Percentiles rank a stretch among this genome's conserved stretches.
Evolutionary conservation across 805 yeast genomes (phyloP).

Genomic region (Geotrichum ghanense): DNA sequence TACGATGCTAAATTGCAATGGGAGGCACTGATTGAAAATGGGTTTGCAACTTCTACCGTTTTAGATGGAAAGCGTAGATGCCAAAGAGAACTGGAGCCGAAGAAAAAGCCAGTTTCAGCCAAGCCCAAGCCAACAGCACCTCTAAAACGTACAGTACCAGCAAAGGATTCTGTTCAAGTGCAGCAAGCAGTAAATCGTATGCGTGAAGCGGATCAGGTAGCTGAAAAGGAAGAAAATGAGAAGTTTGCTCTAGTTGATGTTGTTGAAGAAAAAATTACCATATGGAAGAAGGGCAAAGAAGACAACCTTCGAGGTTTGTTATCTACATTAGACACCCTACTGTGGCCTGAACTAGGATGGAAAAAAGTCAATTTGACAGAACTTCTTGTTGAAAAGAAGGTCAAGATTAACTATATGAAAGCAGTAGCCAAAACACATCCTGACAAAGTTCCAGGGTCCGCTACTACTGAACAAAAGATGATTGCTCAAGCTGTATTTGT

Average conservation of each 20-base stretch:
- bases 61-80: constrained; percentile 83
- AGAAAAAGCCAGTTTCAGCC: constrained; percentile 37
- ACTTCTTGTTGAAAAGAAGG: constrained; percentile 79
- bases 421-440: constrained; percentile 73
- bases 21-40: constrained; percentile 51
- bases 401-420: constrained; percentile 72
- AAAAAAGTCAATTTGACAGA: constrained; percentile 56
- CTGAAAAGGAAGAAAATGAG: constrained; percentile 42
- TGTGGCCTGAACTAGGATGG: constrained; percentile 64
- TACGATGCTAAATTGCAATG: constrained; percentile 52
- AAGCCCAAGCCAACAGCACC: constrained; percentile 15
- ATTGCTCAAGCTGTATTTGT: constrained; percentile 83
- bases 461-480: constrained; percentile 61
- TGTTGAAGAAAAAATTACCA: constrained; percentile 40
- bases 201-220: constrained; percentile 34
- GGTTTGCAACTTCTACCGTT: constrained; percentile 48
- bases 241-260: constrained; percentile 51
- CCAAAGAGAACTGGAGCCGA: constrained; percentile 34
- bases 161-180: constrained; percentile 17
- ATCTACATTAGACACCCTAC: constrained; percentile 51
- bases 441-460: constrained; percentile 59
- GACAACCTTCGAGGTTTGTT: constrained; percentile 71
- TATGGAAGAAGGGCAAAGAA: constrained; percentile 69
- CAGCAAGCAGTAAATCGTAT: constrained; percentile 42
- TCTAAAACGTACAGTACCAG: constrained; percentile 9